A percentile compares a stretch with the other conserved stretches of the same genome.
These are phyloP conservation scores for Rhytidhysteron rufulum DNA, from an alignment of 2,329 filamentous ascomycete genomes.

Conservation along the genomic window DNA sequence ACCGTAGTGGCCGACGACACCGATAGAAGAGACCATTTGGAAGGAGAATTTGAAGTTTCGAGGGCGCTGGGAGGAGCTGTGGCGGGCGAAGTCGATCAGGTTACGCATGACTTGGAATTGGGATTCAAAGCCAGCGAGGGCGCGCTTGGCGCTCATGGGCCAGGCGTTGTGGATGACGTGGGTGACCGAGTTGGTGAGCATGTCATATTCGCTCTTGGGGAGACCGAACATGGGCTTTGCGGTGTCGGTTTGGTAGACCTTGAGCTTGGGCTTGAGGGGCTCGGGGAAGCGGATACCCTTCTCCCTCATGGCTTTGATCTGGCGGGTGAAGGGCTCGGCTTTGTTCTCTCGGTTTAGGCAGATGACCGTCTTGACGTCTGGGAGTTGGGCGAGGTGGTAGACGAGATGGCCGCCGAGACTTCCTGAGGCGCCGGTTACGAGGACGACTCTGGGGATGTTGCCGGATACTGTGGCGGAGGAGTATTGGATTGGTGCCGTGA, in stretches of 20 bases:
- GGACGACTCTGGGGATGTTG: too few relatives aligned
- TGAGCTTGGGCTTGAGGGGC: conserved; percentile 32
- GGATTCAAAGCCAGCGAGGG: conserved; percentile 47
- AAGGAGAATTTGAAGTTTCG: conserved; percentile 27
- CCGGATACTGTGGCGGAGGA: too few relatives aligned
- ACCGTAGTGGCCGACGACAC: conserved; percentile 33
- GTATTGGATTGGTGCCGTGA: too few relatives aligned
- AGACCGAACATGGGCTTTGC: conserved; percentile 50
- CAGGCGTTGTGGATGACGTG: conserved; percentile 55
- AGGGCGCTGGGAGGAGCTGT: conserved; percentile 16
- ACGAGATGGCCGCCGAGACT: conserved; percentile 39
- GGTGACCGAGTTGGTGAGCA: conserved; percentile 40
- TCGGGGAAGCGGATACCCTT: conserved; percentile 9
- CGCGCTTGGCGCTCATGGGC: conserved; percentile 53
- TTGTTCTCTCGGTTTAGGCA: conserved; percentile 46
- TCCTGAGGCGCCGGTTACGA: conserved; percentile 41
- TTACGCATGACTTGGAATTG: conserved; percentile 51
- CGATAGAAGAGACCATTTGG: conserved; percentile 43
- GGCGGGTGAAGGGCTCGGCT: conserved; percentile 24
- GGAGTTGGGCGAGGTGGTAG: conserved; percentile 17
- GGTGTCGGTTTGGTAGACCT: conserved; percentile 49
- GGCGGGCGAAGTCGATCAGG: conserved; percentile 45
- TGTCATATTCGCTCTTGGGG: conserved; percentile 30
- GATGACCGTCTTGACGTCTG: conserved; percentile 32
- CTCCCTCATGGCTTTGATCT: conserved; percentile 28